A percentile compares a stretch with the other conserved stretches of the same genome.
Evolutionary conservation across 2,329 filamentous ascomycete species (phyloP).

Genomic region (Scedosporium boydii): DNA sequence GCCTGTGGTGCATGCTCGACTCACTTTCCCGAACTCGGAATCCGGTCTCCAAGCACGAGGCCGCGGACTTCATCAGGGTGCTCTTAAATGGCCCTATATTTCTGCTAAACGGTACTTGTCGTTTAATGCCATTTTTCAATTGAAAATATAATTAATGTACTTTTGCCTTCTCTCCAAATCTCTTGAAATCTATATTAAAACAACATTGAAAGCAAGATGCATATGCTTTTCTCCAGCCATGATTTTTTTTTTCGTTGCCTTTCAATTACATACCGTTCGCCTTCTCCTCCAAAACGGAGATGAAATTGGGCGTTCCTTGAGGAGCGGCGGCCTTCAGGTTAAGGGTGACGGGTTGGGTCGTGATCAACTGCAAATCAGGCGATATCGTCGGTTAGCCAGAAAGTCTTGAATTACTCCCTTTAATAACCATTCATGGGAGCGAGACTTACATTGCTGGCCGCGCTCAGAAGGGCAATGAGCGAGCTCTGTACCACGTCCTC

Average conservation of each 20-base stretch:
- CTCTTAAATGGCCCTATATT: too few species aligned
- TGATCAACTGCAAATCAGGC: conserved; percentile 51
- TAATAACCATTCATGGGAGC: neutral
- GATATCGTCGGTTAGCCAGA: conserved; percentile 8
- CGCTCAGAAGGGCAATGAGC: conserved; percentile 75
- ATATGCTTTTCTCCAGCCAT: neutral
- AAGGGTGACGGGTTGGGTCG: conserved; percentile 60
- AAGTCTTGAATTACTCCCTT: neutral
- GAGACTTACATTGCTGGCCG: conserved; percentile 70
- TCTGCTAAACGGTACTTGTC: too few species aligned
- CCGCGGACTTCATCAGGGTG: too few species aligned
- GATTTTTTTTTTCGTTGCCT: neutral
- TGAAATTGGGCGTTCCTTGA: conserved; percentile 17
- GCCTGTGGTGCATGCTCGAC: too few species aligned
- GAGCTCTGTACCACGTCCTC: conserved; percentile 87
- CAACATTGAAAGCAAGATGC: neutral
- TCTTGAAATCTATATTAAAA: too few species aligned
- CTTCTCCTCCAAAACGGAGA: conserved; percentile 28
- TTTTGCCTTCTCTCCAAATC: too few species aligned
- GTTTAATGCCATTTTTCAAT: too few species aligned
- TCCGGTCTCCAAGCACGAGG: too few species aligned
- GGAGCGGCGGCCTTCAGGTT: conserved; percentile 43
- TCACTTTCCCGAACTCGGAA: too few species aligned
- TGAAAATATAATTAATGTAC: too few species aligned
- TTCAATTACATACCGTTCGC: conserved; percentile 22